Conservation (phyloP, 148 eudicot genomes). For the Arbutus unedo region DNA sequence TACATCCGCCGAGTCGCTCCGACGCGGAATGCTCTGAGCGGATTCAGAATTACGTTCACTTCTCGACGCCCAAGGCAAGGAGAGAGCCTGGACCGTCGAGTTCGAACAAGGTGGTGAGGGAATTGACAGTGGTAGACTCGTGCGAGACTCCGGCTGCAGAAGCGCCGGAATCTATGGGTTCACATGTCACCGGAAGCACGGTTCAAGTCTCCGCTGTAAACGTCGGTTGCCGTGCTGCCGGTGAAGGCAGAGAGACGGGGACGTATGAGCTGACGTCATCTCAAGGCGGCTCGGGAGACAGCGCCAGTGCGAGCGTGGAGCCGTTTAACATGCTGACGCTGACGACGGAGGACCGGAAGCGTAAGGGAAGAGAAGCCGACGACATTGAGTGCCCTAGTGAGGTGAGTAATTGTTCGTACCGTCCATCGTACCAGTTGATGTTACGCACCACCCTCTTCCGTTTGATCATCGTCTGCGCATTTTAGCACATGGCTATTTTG, state of each 20-base stretch:
- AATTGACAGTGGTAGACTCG: slow-evolving; percentile 48
- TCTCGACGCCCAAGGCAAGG: slow-evolving; percentile 31
- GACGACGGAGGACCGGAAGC: slow-evolving; percentile 38
- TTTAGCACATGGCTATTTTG: no score
- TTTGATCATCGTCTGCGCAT: no score
- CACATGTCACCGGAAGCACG: background rate
- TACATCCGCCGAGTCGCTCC: slow-evolving; percentile 14
- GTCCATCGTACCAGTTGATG: background rate
- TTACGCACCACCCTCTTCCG: no score
- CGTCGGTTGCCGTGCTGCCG: slow-evolving; percentile 4
- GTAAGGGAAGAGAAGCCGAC: slow-evolving; percentile 43
- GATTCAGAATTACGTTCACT: slow-evolving; percentile 35
- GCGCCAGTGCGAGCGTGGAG: slow-evolving; percentile 32
- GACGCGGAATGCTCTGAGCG: background rate
- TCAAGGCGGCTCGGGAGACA: slow-evolving; percentile 31
- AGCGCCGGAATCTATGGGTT: slow-evolving; percentile 15
- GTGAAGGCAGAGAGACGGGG: slow-evolving; percentile 30
- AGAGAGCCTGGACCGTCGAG: slow-evolving; percentile 19
- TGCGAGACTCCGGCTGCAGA: slow-evolving; percentile 23
- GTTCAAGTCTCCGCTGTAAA: slow-evolving; percentile 25
- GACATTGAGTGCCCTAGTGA: slow-evolving; percentile 33
- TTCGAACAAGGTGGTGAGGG: slow-evolving; percentile 22
- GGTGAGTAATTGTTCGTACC: slow-evolving; percentile 31
- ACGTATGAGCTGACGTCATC: slow-evolving; percentile 40
- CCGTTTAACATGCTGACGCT: slow-evolving; percentile 5